Evolutionary conservation across 768 basidiomycete species (phyloP), one percentile per base, ranked within the genome.

Genomic region (Phaffia australis): DNA sequence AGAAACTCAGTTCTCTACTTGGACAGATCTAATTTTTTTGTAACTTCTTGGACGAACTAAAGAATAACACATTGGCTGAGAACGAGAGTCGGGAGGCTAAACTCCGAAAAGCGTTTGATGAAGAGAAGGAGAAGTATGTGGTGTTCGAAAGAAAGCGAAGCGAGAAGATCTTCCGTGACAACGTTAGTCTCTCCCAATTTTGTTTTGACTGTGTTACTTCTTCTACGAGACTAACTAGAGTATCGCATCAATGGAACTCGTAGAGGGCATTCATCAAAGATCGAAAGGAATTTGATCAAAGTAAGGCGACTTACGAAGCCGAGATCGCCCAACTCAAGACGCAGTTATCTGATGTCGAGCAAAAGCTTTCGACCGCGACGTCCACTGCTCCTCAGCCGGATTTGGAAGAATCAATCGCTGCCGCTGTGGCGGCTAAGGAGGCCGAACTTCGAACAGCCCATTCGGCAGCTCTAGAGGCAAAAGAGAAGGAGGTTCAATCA

Each of bases 121-220:
- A 50, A 35, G 63, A 63, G 32, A 63, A 56, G 63, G 48, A 30
- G 18, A 21, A 54, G 14, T 50, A 63, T 29, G 50, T 60, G 16
- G 59, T 46, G 14, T 46, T 32, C 46, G 59, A 60, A 49, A 18
- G 59, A 35, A 48, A 49, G 7, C 59, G 59, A 4, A 60, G 21
- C 59, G 59, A 42, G 9, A 60, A 60, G 59, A 60, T 60, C 42
- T 60, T 60, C 47, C 7, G 15, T 4, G 59, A 60, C 42, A 60
- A 60, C 59, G 59, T 60, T 27, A 9, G 59, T 18, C 56, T 11
- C 29, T 46, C 2, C 21, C 15, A 23, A 11, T 59, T 16, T 25
- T n/a, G 21, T 23, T 5, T 32, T 56, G 56, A 56, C 9, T 2
- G 15, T 2, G 4, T 56, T 27, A 11, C 6, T 18, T 56, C 9